A percentile compares a stretch with the other conserved stretches of the same genome.
These are phyloP conservation scores for Talaromyces sp. DNA, from an alignment of 2,329 filamentous ascomycete species.

Conservation along the genomic window DNA sequence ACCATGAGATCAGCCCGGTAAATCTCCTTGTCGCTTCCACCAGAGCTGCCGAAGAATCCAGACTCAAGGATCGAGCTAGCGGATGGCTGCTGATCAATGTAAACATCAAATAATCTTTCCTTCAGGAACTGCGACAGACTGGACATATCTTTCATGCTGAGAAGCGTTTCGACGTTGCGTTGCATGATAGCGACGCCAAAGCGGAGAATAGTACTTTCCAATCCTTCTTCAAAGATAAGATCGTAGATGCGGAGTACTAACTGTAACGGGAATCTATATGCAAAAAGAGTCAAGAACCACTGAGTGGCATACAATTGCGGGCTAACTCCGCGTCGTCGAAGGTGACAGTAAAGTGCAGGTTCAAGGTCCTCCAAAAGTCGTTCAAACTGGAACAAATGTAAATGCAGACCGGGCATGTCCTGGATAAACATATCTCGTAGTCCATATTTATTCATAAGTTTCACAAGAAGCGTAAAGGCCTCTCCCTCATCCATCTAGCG, in stretches of 20 bases:
- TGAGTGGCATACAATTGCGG: constrained; percentile 95
- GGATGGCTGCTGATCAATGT: constrained; percentile 90
- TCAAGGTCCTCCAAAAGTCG: constrained; percentile 89
- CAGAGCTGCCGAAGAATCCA: constrained; percentile 93
- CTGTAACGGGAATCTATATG: constrained; percentile 94
- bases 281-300: constrained; percentile 98
- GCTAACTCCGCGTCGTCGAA: constrained; percentile 80
- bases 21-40: constrained; percentile 85
- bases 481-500: constrained; percentile 89
- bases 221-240: constrained; percentile 85
- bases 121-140: constrained; percentile 86
- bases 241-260: constrained; percentile 96
- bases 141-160: constrained; percentile 87
- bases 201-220: constrained; percentile 82
- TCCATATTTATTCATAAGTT: constrained; percentile 94
- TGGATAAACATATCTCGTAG: constrained; percentile 89
- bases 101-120: constrained; percentile 91
- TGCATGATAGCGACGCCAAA: constrained; percentile 96
- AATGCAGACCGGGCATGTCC: constrained; percentile 94
- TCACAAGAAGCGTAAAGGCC: constrained; percentile 87
- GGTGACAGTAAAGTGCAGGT: constrained; percentile 89
- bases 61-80: constrained; percentile 92
- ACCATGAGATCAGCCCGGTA: constrained; percentile 93
- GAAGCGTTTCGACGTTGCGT: constrained; percentile 75
- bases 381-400: constrained; percentile 92